Evolutionary conservation across 768 basidiomycete genomes (phyloP).

Genomic region (Boletus pseudopeckii): DNA sequence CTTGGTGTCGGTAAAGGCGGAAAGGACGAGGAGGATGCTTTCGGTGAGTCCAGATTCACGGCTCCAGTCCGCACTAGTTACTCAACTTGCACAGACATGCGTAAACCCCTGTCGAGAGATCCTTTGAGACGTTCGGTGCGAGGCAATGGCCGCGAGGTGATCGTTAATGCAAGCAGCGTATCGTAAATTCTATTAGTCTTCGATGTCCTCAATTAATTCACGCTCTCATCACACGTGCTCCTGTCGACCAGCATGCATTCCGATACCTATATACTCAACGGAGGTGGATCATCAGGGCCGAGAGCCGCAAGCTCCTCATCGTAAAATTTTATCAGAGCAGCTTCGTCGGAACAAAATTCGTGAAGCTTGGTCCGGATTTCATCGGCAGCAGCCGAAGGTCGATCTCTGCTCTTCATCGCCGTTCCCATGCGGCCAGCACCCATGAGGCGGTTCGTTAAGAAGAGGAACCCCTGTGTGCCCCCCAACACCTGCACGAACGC

Average conservation of each 20-base stretch:
- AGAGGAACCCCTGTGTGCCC: conserved; percentile 75
- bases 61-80: not conserved
- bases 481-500: conserved; percentile 89
- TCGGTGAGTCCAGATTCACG: conserved; percentile 55
- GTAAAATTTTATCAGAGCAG: conserved; percentile 61
- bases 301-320: conserved; percentile 62
- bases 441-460: conserved; percentile 86
- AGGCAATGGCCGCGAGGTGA: conserved; percentile 67
- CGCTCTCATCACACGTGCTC: conserved; percentile 7
- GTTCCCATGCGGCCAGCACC: conserved; percentile 62
- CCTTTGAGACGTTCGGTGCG: conserved; percentile 60
- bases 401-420: conserved; percentile 51
- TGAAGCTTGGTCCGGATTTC: conserved; percentile 57
- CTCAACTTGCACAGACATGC: conserved; percentile 48
- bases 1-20: conserved; percentile 75
- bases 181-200: conserved; percentile 25
- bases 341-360: conserved; percentile 61
- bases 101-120: conserved; percentile 70
- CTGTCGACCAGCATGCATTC: conserved; percentile 8
- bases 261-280: conserved; percentile 40
- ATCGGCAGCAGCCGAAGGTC: conserved; percentile 57
- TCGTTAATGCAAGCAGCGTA: conserved; percentile 46
- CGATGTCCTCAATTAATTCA: conserved; percentile 1
- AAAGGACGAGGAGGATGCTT: conserved; percentile 85
- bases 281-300: conserved; percentile 39